Evolutionary conservation across 1,284 basidiomycete genomes (phyloP).

Genomic region (Rhizopogon parksii): DNA sequence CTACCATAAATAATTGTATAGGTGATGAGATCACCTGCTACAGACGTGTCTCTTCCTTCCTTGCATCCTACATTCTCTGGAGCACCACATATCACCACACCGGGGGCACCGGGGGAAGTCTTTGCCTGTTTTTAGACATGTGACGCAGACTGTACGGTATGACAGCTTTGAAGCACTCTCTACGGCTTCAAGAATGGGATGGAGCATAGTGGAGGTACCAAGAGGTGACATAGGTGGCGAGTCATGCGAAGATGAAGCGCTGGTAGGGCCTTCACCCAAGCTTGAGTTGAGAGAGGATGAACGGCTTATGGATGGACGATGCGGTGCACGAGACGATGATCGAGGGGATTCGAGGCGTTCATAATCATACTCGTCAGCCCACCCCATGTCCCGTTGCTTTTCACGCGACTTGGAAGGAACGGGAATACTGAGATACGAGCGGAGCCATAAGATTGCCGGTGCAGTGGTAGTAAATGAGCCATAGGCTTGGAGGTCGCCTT

Average conservation of each 20-base stretch:
- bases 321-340: constrained; percentile 16
- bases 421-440: constrained; percentile 17
- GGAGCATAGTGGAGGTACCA: constrained; percentile 26
- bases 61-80: constrained; percentile 54
- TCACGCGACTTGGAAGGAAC: constrained; percentile 1
- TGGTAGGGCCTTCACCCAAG: constrained; percentile 1
- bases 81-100: constrained; percentile 64
- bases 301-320: constrained; percentile 33
- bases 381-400: constrained; percentile 4
- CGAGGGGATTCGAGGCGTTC: constrained; percentile 29
- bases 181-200: constrained; percentile 46
- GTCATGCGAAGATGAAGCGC: constrained; percentile 18
- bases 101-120: constrained; percentile 62
- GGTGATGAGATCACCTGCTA: constrained; percentile 2
- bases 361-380: constrained; percentile 13
- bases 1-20: no score
- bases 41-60: constrained; percentile 47
- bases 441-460: constrained; percentile 25
- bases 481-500: constrained; percentile 31
- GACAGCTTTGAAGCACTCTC: constrained; percentile 53
- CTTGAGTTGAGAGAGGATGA: constrained; percentile 24
- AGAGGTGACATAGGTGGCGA: constrained; percentile 12
- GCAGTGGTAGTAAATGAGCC: constrained; percentile 43
- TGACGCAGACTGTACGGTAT: constrained; percentile 39
- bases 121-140: constrained; percentile 49